Evolutionary conservation across 805 yeast genomes (phyloP), one percentile per base, ranked within the genome.

Genomic region (Candida nemodendra): DNA sequence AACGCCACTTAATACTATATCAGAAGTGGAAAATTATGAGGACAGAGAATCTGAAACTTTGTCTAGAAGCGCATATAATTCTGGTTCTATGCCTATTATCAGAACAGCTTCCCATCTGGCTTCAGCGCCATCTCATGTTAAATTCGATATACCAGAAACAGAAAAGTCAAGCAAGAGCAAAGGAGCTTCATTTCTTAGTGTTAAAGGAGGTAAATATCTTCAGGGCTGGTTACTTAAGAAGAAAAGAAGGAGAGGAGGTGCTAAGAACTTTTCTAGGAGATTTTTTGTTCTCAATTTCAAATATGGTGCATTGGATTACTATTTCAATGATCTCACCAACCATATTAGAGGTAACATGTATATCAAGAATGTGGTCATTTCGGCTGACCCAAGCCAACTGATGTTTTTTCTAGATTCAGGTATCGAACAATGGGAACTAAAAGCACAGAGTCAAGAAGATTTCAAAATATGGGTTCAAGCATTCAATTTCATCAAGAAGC

Each of bases 331-430:
- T 30, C 78, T 79, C 32, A 79, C 87, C 28, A 76, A 80, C 50
- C 79, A 80, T 48, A 72, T 87, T 32, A 73, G 98, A 39, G 99
- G 99, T 39, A 89, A 87, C 54, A 88, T 93, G 87, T 95, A 91
- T 25, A 78, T 93, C 33, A 78, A 76, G 36, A 73, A 84, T 32
- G 80, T 95, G 3, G 84, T 84, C n/a, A 79, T 93, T 2, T 77
- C 90, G 39, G 95, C 95, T 0, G 82, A 82, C 51, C 70, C 77
- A 18, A 74, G 75, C 40, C 76, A 78, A 17, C 65, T 76, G 36
- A 82, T 85, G 52, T 79, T 93, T 29, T 79, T 83, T 31, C 74
- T 93, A 41, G 97, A 93, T 59, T 88, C 97, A 0, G 98, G 98
- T 2, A 81, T 91, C 79, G 98, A 91, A 58, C 80, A 85, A 8